Conservation (phyloP, 2,329 filamentous ascomycete genomes). For the Lachnellula suecica region DNA sequence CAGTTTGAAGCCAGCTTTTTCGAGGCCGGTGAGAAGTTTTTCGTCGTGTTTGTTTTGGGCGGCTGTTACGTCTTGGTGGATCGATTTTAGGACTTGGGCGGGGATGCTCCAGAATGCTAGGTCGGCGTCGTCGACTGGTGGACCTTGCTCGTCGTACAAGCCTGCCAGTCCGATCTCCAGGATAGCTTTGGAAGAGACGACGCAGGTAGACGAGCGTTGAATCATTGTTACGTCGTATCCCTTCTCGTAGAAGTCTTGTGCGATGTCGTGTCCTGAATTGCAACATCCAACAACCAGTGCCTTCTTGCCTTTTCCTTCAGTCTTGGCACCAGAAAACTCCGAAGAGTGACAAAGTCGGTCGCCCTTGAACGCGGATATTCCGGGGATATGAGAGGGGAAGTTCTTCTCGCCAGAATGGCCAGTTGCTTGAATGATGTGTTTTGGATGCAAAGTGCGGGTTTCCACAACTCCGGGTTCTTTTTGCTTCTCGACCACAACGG, state of each 20-base stretch:
- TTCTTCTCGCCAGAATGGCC: constrained; percentile 57
- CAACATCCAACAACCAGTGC: constrained; percentile 67
- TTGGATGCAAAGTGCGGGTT: constrained; percentile 12
- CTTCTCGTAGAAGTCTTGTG: constrained; percentile 65
- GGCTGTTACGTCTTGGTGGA: constrained; percentile 48
- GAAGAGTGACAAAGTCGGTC: constrained; percentile 60
- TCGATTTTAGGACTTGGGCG: constrained; percentile 56
- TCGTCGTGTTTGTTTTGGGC: constrained; percentile 37
- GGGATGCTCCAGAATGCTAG: constrained; percentile 58
- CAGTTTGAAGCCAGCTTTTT: constrained; percentile 55
- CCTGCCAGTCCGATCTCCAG: constrained; percentile 41
- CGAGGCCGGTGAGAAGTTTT: constrained; percentile 46
- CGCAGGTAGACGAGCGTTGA: constrained; percentile 64
- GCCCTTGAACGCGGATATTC: constrained; percentile 55
- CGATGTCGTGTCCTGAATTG: constrained; percentile 69
- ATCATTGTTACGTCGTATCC: constrained; percentile 69
- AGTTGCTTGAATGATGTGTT: constrained; percentile 23
- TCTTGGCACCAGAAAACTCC: constrained; percentile 52
- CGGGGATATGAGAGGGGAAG: constrained; percentile 43
- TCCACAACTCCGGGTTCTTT: constrained; percentile 4
- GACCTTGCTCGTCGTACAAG: constrained; percentile 35
- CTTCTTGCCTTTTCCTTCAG: constrained; percentile 51
- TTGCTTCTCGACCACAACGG: constrained; percentile 44
- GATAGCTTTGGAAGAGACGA: constrained; percentile 53
- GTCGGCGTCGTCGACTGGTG: constrained; percentile 65